phyloP scores from a whole-genome alignment of 495 filamentous ascomycete species.

The Thozetella sp. region DNA sequence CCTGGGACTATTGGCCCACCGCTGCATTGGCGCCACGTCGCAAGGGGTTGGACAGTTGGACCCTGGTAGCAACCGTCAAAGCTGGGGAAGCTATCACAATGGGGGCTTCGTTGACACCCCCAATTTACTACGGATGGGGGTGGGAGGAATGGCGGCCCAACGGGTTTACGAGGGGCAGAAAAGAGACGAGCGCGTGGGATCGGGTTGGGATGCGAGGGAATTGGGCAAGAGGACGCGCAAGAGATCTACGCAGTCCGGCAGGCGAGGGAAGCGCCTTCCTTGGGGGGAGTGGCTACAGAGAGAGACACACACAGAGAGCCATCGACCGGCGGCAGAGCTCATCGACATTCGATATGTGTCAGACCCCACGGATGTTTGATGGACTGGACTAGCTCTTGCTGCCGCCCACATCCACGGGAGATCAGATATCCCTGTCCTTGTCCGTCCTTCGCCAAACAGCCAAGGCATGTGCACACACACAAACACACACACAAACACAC shows the following conservation, averaged over 20 bases:
- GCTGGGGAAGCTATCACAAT: constrained; percentile 27
- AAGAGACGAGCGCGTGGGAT: constrained; percentile 8
- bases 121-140: constrained; percentile 20
- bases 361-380: no score
- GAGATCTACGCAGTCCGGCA: neutral
- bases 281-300: no score
- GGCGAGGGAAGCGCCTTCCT: no score
- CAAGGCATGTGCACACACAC: no score
- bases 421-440: no score
- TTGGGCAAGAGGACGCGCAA: neutral
- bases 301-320: no score
- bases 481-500: no score
- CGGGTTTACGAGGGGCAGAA: constrained; percentile 6
- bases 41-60: constrained; percentile 37
- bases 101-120: constrained; percentile 3
- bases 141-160: constrained; percentile 28
- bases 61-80: constrained; percentile 23
- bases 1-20: constrained; percentile 34
- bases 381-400: neutral
- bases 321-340: no score
- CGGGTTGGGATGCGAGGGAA: neutral
- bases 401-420: no score
- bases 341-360: no score
- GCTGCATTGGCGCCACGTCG: constrained; percentile 55
- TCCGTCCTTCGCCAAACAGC: no score